Evolutionary conservation across 176 grass and related monocot genomes (phyloP).

Genomic region (Calamus simplicifolius): DNA sequence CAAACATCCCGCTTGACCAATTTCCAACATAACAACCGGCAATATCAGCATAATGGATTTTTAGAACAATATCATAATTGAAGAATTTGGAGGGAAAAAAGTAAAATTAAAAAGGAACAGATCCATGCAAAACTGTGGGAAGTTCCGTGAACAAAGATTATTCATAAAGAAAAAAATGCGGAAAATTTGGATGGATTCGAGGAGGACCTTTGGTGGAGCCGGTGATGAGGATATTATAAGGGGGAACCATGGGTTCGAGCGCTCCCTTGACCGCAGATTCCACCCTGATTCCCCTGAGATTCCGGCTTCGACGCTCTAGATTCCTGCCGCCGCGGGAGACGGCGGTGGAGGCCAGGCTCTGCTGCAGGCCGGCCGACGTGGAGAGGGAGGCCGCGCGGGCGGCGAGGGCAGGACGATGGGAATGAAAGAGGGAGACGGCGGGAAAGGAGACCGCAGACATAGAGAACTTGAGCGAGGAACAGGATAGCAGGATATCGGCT

Average conservation of each 20-base stretch:
- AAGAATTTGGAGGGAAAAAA: too few species aligned
- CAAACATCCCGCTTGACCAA: too few species aligned
- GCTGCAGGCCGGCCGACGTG: not conserved
- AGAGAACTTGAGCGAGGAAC: not conserved
- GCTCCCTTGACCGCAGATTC: slow-evolving; percentile 14
- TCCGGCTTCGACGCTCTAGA: slow-evolving; percentile 9
- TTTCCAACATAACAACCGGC: too few species aligned
- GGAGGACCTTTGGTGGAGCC: slow-evolving; percentile 76
- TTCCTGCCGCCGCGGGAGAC: slow-evolving; percentile 9
- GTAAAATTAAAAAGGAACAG: too few species aligned
- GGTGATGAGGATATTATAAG: slow-evolving; percentile 88
- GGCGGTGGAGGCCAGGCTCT: not conserved
- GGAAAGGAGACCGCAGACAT: slow-evolving; percentile 18
- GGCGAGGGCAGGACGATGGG: not conserved
- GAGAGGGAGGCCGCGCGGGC: not conserved
- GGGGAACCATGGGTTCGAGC: slow-evolving; percentile 52
- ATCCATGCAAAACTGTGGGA: too few species aligned
- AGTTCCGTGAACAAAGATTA: too few species aligned
- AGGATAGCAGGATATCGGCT: too few species aligned
- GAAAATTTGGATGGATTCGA: not conserved
- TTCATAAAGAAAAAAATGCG: too few species aligned
- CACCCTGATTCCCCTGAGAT: slow-evolving; percentile 7
- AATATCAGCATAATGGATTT: too few species aligned
- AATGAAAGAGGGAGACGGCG: not conserved
- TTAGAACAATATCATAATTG: too few species aligned